A percentile compares a stretch with the other conserved stretches of the same genome.
Conservation (phyloP, 2,329 filamentous ascomycete species). For the Colletotrichum coccodes region DNA sequence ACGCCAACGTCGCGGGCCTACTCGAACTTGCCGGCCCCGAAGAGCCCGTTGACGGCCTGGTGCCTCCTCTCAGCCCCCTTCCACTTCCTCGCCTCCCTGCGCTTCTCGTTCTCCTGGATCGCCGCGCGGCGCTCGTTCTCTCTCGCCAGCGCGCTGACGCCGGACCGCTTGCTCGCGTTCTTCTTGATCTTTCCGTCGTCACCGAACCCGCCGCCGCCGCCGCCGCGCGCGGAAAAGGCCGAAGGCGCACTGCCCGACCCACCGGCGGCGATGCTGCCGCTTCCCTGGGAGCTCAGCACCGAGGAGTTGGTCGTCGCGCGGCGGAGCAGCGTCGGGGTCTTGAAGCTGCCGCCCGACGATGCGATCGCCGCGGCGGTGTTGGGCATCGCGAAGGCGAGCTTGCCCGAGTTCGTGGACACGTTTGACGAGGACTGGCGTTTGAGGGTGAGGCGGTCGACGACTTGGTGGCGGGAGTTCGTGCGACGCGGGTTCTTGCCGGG, state of each 20-base stretch:
- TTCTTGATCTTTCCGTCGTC: conserved; percentile 68
- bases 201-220: conserved; percentile 41
- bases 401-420: conserved; percentile 43
- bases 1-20: conserved; percentile 32
- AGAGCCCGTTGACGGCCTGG: conserved; percentile 66
- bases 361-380: conserved; percentile 48
- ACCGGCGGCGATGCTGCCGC: background rate
- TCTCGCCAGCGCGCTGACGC: conserved; percentile 68
- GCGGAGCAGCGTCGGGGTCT: conserved; percentile 76
- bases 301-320: conserved; percentile 77
- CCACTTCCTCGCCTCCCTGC: conserved; percentile 67
- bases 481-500: conserved; percentile 47
- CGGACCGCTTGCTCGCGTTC: conserved; percentile 68
- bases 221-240: conserved; percentile 10
- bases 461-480: conserved; percentile 45
- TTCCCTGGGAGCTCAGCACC: conserved; percentile 47
- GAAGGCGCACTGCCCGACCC: conserved; percentile 21
- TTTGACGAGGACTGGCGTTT: conserved; percentile 64
- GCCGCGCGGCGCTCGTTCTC: conserved; percentile 67
- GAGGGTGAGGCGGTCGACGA: conserved; percentile 80
- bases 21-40: conserved; percentile 67
- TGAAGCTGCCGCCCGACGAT: conserved; percentile 61
- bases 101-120: conserved; percentile 65
- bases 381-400: conserved; percentile 64
- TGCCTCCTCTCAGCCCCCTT: conserved; percentile 67